Evolutionary conservation across 176 grass and related monocot species (phyloP).

Genomic region (Bothriochloa decipiens): DNA sequence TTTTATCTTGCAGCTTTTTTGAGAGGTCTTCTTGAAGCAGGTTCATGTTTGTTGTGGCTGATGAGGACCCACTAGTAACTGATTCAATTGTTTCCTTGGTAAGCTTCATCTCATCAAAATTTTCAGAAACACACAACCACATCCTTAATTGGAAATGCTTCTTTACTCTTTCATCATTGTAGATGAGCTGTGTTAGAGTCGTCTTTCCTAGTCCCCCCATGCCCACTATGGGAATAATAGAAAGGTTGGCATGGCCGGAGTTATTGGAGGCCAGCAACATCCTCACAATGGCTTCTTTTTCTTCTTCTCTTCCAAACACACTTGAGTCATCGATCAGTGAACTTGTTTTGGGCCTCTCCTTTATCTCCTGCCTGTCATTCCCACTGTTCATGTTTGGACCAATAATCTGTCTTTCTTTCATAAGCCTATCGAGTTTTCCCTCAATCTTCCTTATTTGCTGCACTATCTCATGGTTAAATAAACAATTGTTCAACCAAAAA

Average conservation of each 20-base stretch:
- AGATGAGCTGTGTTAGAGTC: constrained; percentile 66
- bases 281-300: constrained; percentile 63
- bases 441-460: constrained; percentile 52
- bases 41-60: constrained; percentile 59
- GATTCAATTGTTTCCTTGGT: constrained; percentile 77
- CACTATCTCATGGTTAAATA: constrained; percentile 49
- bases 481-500: constrained; percentile 48
- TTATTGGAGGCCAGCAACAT: constrained; percentile 43
- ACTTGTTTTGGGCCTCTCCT: constrained; percentile 57
- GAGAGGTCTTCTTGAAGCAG: constrained; percentile 74
- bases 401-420: constrained; percentile 59
- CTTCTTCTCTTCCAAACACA: constrained; percentile 73
- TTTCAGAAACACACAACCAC: constrained; percentile 78
- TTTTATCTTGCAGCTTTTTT: constrained; percentile 56
- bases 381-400: constrained; percentile 43
- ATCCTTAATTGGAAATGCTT: constrained; percentile 64
- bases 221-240: constrained; percentile 73
- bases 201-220: constrained; percentile 88
- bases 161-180: constrained; percentile 74
- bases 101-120: constrained; percentile 73
- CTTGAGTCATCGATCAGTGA: constrained; percentile 61
- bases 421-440: constrained; percentile 59
- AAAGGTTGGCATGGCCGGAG: constrained; percentile 1
- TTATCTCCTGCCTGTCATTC: constrained; percentile 41
- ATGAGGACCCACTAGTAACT: constrained; percentile 41